Percentiles rank a stretch among this genome's conserved stretches.
Conservation (phyloP, 2,329 filamentous ascomycete species). For the Exophiala aquamarina region DNA sequence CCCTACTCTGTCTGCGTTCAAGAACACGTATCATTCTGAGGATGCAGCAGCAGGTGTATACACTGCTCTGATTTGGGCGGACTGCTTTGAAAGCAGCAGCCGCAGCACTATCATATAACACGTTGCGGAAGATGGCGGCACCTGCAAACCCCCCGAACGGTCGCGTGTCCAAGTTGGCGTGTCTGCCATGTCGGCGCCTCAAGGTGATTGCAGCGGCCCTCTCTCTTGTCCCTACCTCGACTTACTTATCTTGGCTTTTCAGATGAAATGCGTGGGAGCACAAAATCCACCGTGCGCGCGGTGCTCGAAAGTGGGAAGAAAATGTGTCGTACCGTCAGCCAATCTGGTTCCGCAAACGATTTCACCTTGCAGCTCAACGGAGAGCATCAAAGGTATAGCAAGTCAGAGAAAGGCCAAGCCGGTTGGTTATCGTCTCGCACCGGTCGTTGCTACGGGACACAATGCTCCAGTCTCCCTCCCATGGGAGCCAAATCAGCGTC, state of each 20-base stretch:
- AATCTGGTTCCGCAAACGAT: neutral
- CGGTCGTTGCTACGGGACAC: neutral
- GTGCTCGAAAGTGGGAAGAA: conserved; percentile 6
- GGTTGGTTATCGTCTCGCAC: conserved; percentile 1
- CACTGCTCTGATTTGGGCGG: too few species aligned
- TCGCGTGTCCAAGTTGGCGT: conserved; percentile 10
- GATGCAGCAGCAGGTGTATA: too few species aligned
- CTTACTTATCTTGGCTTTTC: neutral
- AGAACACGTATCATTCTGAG: too few species aligned
- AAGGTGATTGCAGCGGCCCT: conserved; percentile 2
- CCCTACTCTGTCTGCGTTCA: too few species aligned
- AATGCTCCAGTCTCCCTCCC: neutral
- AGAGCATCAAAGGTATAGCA: conserved; percentile 3
- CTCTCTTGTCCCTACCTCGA: neutral
- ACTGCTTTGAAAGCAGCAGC: too few species aligned
- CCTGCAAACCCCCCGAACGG: conserved; percentile 1
- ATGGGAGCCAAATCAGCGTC: neutral
- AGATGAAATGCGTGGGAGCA: conserved; percentile 13
- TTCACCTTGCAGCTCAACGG: conserved; percentile 4
- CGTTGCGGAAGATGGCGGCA: conserved; percentile 1
- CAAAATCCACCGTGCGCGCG: conserved; percentile 6
- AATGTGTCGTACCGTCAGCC: conserved; percentile 7
- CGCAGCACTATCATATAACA: neutral
- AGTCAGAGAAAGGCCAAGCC: neutral
- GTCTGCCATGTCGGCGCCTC: conserved; percentile 10